Base-by-base conservation (phyloP, 495 filamentous ascomycete genomes). In the Aspergillus saccharolyticus region DNA sequence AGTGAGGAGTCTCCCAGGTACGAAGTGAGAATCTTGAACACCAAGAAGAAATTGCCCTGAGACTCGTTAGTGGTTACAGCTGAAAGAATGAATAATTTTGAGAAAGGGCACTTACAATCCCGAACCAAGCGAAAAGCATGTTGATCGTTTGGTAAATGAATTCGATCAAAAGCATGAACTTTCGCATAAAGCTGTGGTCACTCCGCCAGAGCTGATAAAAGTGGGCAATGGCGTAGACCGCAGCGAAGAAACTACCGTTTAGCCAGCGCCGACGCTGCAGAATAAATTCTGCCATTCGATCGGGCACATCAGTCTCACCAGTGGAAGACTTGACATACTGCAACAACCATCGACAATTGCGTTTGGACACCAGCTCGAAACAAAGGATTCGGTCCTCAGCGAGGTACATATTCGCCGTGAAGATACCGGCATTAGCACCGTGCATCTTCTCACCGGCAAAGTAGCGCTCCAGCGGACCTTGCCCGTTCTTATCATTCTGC, bases 121-220 rank as follows among this genome's bases (percentile, higher is more conserved):
- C 90, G 73, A 99, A 97, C 95, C 95, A 99, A 52, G 95, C 91
- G 63, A 99, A 99, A 64, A 99, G 79, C 90, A 97, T 96, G 73
- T 86, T 92, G 71, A 97, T 78, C 15, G 90, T 91, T 68, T 97
- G 90, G 74, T 96, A 99, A 57, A 86, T 70, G 75, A 97, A 97
- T 67, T 97, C 94, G 53, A 99, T 70, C 59, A 94, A 78, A 66
- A 99, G 88, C 81, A 88, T 88, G 25, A 94, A 72, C 71, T 97
- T 96, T 55, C 95, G 81, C 42, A 96, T 66, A 70, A 91, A 81
- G 47, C 86, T 92, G 68, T 99, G 95, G 67, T 90, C 85, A 53
- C 89, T 94, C 44, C 95, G 84, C 82, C 89, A 94, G 66, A 99
- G 88, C 69, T 96, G 88, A 69, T 93, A 92, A 69, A 92, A 94